Evolutionary conservation across 441 rosid genomes (phyloP).

Genomic region (Melastoma candidum): DNA sequence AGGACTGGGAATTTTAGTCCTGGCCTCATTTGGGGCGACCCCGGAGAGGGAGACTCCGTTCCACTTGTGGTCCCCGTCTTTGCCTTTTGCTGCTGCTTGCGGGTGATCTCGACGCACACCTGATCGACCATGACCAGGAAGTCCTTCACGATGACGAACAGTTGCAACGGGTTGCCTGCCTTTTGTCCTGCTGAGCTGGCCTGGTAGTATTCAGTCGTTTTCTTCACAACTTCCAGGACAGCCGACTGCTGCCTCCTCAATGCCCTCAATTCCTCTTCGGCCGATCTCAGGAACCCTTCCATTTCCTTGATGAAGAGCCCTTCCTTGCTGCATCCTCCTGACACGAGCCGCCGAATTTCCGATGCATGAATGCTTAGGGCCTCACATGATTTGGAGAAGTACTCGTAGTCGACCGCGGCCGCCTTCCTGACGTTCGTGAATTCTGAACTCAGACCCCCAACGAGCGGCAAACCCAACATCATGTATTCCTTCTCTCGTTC

Average conservation of each 20-base stretch:
- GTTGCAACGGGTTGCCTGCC: constrained; percentile 7
- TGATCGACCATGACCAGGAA: constrained; percentile 18
- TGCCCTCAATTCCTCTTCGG: constrained; percentile 6
- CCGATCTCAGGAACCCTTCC: constrained; percentile 5
- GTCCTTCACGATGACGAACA: constrained; percentile 16
- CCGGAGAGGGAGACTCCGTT: neutral
- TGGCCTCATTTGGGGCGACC: neutral
- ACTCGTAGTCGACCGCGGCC: constrained; percentile 8
- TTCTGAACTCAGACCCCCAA: constrained; percentile 13
- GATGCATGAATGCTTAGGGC: neutral
- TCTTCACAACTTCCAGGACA: constrained; percentile 12
- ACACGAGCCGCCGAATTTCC: constrained; percentile 5
- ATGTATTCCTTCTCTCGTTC: constrained; percentile 13
- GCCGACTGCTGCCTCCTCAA: constrained; percentile 1
- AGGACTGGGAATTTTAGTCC: constrained; percentile 2
- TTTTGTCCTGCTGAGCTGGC: constrained; percentile 1
- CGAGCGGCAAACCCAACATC: constrained; percentile 14
- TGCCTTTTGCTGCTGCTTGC: constrained; percentile 12
- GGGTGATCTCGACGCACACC: constrained; percentile 12
- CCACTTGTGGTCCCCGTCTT: neutral
- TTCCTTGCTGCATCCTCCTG: neutral
- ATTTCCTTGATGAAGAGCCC: constrained; percentile 3
- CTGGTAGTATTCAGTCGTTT: constrained; percentile 16
- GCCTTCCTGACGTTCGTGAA: constrained; percentile 15
- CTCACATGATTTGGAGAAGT: constrained; percentile 5